Evolutionary conservation across 805 yeast species (phyloP), one percentile per base, ranked within the genome.

Genomic region (Myxozyma neglecta): DNA sequence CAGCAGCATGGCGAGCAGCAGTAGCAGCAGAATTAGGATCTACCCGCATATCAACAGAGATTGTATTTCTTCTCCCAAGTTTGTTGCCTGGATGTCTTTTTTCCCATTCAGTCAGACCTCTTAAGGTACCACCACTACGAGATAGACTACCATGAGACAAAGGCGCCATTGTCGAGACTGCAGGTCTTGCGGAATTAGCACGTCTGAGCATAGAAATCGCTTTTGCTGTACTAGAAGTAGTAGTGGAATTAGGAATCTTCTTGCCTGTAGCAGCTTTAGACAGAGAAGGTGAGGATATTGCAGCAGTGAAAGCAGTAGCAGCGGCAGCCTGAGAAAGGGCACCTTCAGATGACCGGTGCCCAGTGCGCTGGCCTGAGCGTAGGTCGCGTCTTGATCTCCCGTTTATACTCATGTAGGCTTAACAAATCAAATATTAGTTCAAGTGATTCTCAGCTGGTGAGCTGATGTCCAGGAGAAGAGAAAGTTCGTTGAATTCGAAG

Each of bases 281-380:
- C 14, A 53, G 43, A 6, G 58, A 37, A 7, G 50, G 39, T 8
- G 58, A 45, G 24, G 18, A 32, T n/a, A 43, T 35, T 4, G 58
- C 52, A n/a, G 51, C 18, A 37, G 36, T 24, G 32, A 54, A 54
- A 2, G 58, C 51, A 20, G 42, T 14, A 6, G 52, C 34, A 7
- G 58, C 58, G 14, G 58, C 58, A 6, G 58, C 52, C 20, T 45
- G 37, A 13, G 58, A 54, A 29, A 54, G 51, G 18, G 16, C 44
- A 11, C 39, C 43, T 50, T 16, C 34, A 14, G 53, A 13, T 18
- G 48, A 16, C 11, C 35, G 55, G 14, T 9, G 39, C 47, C 14
- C 29, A 35, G 20, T 20, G 16, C 14, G 35, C 46, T 20, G 49
- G 14, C 52, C 18, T 35, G 50, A 24, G 29, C 36, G 40, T 16